Percentiles rank a stretch among this genome's conserved stretches.
Evolutionary conservation across 169 alveolate genomes (phyloP).

Genomic region (Eimeria acervulina): DNA sequence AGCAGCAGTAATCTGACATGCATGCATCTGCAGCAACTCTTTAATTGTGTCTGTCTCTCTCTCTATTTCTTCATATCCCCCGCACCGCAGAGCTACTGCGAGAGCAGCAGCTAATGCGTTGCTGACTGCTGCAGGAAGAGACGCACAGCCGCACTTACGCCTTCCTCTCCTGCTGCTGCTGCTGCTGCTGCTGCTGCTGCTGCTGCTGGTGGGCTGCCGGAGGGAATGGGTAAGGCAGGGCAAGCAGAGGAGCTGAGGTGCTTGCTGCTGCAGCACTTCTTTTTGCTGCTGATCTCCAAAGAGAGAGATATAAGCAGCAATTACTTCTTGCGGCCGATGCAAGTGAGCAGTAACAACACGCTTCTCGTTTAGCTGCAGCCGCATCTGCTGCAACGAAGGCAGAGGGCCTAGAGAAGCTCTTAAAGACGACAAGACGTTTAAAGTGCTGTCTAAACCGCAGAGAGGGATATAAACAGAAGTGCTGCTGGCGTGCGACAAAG

Average conservation of each 20-base stretch:
- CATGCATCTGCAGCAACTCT: not conserved
- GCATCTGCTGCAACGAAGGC: constrained; percentile 71
- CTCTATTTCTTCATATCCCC: too few relatives aligned
- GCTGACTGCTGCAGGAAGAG: constrained; percentile 69
- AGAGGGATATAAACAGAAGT: not conserved
- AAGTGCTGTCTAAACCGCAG: constrained; percentile 37
- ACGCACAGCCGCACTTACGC: constrained; percentile 12
- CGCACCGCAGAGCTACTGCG: constrained; percentile 36
- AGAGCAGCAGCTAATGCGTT: constrained; percentile 13
- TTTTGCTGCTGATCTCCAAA: not conserved
- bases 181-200: not conserved
- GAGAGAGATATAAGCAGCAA: constrained; percentile 6
- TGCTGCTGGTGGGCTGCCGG: too few relatives aligned
- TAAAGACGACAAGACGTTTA: constrained; percentile 28
- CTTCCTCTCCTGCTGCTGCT: constrained; percentile 8
- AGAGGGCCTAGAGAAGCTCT: constrained; percentile 37
- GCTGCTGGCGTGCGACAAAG: not conserved
- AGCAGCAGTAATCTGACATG: not conserved
- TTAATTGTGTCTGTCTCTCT: too few relatives aligned
- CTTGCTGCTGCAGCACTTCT: too few relatives aligned
- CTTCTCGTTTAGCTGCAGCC: constrained; percentile 50
- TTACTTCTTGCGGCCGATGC: constrained; percentile 64
- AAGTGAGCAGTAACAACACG: constrained; percentile 8
- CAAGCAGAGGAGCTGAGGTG: too few relatives aligned
- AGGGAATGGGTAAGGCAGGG: too few relatives aligned